These are phyloP conservation scores for Spinacia oleracea DNA, from an alignment of 179 eudicot species.

Conservation along the genomic window DNA sequence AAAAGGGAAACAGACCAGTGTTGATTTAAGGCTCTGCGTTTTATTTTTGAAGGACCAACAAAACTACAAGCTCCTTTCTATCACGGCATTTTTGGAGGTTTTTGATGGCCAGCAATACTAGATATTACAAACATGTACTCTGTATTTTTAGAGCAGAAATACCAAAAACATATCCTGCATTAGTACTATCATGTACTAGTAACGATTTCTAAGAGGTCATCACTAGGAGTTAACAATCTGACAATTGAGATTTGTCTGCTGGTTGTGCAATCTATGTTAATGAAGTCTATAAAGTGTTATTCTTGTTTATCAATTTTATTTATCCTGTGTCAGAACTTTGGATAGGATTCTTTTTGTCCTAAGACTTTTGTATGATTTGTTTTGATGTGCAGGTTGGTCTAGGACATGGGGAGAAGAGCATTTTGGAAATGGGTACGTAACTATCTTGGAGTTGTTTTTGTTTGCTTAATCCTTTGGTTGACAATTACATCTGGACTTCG, in stretches of 20 bases:
- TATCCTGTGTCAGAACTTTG: background rate
- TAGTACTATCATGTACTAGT: too few relatives aligned
- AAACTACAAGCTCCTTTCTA: too few relatives aligned
- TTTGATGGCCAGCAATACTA: too few relatives aligned
- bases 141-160: too few relatives aligned
- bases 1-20: background rate
- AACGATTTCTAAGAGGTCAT: too few relatives aligned
- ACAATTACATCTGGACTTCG: background rate
- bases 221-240: too few relatives aligned
- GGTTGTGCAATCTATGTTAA: background rate
- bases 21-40: background rate
- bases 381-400: conserved; percentile 72
- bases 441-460: background rate
- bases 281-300: background rate
- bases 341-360: background rate
- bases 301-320: background rate
- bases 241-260: too few relatives aligned
- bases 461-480: background rate
- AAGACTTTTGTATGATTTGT: background rate
- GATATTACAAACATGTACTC: too few relatives aligned
- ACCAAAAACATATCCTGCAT: too few relatives aligned
- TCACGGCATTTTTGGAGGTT: too few relatives aligned
- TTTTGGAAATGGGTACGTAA: conserved; percentile 85
- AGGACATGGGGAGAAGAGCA: conserved; percentile 99
- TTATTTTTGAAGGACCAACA: too few relatives aligned